A percentile compares a stretch with the other conserved stretches of the same genome.
These are phyloP conservation scores for Phytopythium sindhum DNA, from an alignment of 352 stramenopile genomes.

Conservation along the genomic window DNA sequence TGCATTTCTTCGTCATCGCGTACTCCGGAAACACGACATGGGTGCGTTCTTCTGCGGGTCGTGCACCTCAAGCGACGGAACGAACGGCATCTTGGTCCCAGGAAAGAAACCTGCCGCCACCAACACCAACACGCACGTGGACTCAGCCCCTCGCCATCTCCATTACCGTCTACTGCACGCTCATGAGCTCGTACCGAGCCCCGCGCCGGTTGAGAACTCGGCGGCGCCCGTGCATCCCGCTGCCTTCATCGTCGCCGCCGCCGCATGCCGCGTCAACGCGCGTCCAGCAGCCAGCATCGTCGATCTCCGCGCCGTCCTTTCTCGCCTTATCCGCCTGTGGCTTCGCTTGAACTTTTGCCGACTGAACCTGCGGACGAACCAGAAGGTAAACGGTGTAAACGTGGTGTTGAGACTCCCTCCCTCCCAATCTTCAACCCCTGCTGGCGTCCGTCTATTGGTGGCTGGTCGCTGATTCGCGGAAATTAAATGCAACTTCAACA, in stretches of 20 bases:
- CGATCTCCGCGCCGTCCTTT: neutral
- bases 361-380: neutral
- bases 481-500: neutral
- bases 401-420: neutral
- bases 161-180: neutral
- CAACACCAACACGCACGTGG: neutral
- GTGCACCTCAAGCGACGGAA: slow-evolving; percentile 84
- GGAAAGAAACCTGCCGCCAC: slow-evolving; percentile 41
- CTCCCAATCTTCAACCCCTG: slow-evolving; percentile 6
- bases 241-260: neutral
- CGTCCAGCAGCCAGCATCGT: slow-evolving; percentile 1
- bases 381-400: slow-evolving; percentile 1
- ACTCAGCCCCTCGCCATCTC: neutral
- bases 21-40: slow-evolving; percentile 90
- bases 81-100: slow-evolving; percentile 86
- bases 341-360: neutral
- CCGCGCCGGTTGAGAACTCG: neutral
- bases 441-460: neutral
- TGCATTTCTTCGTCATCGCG: slow-evolving; percentile 25
- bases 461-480: neutral
- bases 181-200: neutral
- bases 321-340: neutral
- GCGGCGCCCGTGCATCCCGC: neutral
- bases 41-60: slow-evolving; percentile 78
- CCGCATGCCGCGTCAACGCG: neutral